phyloP scores from a whole-genome alignment of 306 rosid genomes.

The Citrullus amarus region DNA sequence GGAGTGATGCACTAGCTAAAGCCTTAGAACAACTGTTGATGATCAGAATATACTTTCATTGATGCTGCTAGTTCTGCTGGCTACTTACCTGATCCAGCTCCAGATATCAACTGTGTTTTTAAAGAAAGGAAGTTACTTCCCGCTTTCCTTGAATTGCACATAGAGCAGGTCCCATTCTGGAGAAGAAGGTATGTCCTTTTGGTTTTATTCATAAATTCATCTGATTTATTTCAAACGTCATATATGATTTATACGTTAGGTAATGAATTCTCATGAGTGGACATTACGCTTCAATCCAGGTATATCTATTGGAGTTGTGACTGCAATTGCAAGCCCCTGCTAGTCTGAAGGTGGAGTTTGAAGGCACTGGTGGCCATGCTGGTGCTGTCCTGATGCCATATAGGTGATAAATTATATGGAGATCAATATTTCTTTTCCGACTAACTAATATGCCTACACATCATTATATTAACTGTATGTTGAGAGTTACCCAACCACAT shows the following conservation, averaged over 20 bases:
- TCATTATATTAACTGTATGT: background rate
- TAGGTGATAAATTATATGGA: constrained; percentile 34
- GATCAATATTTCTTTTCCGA: background rate
- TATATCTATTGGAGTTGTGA: constrained; percentile 68
- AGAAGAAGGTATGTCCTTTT: constrained; percentile 58
- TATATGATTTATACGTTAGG: background rate
- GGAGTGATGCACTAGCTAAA: constrained; percentile 52
- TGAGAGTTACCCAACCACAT: background rate
- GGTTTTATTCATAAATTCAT: background rate
- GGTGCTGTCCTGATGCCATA: constrained; percentile 92
- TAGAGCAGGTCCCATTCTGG: constrained; percentile 90
- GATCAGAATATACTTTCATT: constrained; percentile 62
- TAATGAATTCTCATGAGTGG: background rate
- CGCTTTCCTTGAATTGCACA: constrained; percentile 87
- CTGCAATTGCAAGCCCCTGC: constrained; percentile 96
- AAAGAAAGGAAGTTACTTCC: constrained; percentile 68
- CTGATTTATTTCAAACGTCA: background rate
- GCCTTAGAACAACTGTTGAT: constrained; percentile 55
- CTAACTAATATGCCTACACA: background rate
- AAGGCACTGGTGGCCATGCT: constrained; percentile 94
- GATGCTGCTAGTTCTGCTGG: constrained; percentile 81
- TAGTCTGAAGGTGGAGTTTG: constrained; percentile 75
- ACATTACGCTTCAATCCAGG: constrained; percentile 30
- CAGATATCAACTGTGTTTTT: constrained; percentile 58
- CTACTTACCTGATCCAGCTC: constrained; percentile 44